These are phyloP conservation scores for Colletotrichum euphorbiae DNA, from an alignment of 2,329 filamentous ascomycete genomes.

Conservation along the genomic window DNA sequence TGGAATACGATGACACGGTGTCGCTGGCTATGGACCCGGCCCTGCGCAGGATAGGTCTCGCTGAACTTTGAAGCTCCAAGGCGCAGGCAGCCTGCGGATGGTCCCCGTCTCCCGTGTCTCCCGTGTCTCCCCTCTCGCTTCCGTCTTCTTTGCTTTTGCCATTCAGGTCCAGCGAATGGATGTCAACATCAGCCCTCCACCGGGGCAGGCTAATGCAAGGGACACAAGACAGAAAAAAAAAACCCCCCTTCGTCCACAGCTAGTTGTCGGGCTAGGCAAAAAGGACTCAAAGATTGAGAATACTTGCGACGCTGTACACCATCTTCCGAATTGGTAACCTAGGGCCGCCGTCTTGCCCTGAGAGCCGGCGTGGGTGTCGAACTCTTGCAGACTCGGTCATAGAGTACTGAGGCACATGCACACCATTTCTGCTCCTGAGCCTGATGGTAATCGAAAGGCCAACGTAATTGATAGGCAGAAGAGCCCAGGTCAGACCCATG, in stretches of 20 bases:
- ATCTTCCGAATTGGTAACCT: conserved; percentile 11
- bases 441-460: not conserved
- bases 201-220: conserved; percentile 38
- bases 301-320: conserved; percentile 26
- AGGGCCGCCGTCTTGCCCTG: not conserved
- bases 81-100: conserved; percentile 27
- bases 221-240: conserved; percentile 28
- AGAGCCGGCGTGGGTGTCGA: not conserved
- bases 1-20: conserved; percentile 18
- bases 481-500: not conserved
- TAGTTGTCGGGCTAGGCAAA: not conserved
- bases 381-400: conserved; percentile 13
- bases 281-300: conserved; percentile 15
- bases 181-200: conserved; percentile 21
- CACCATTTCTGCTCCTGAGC: not conserved
- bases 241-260: conserved; percentile 5
- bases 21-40: not conserved
- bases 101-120: conserved; percentile 20
- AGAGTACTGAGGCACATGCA: not conserved
- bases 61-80: conserved; percentile 25
- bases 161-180: conserved; percentile 22
- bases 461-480: not conserved
- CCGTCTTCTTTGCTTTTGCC: conserved; percentile 28
- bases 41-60: conserved; percentile 8
- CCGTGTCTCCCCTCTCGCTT: conserved; percentile 28